Evolutionary conservation across 768 basidiomycete species (phyloP), one percentile per base, ranked within the genome.

Genomic region (Suillus tomentosus): DNA sequence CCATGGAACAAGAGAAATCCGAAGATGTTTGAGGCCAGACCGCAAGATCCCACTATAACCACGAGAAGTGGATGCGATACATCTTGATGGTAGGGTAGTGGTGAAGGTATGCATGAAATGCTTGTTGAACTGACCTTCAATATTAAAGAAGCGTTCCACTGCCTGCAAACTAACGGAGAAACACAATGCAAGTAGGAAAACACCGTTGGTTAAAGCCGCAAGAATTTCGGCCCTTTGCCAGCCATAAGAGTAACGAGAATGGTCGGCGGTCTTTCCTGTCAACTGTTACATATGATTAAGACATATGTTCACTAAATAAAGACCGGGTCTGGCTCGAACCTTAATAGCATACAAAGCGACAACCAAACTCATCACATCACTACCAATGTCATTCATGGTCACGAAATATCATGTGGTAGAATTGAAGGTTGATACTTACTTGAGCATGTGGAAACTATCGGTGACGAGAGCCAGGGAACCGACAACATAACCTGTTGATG

Each of bases 391-490:
- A 57, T 58, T 4, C 56, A 57, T 58, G 53, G 45, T 50, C 63
- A 64, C 62, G 57, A 72, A 69, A 53, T 47, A 56, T 62, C 56
- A 14, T 22, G 51, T 64, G 55, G 60, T 40, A 57, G 10, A 31
- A 36, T 31, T 15, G 0, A 36, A 59, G 15, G 61, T n/a, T 27
- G 48, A 19, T 24, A 79, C 89, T 65, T 68, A 96, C 95, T 98
- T 98, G 80, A 98, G 89, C 96, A 97, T 99, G 79, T 99, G 96
- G 77, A 98, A 99, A 68, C 91, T 92, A 79, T 98, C 96, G 13
- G 96, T 96, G 54, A 99, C 89, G 61, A 99, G 89, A 1, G 96
- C 95, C 1, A 98, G 86, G 0, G 95, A 96, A 34, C 95, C 95
- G 62, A 97, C 94, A 17, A 90, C 87, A 88, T 96, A 96, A 47